A percentile compares a stretch with the other conserved stretches of the same genome.
Evolutionary conservation across 2,329 filamentous ascomycete species (phyloP).

Genomic region (Phialophora chinensis): DNA sequence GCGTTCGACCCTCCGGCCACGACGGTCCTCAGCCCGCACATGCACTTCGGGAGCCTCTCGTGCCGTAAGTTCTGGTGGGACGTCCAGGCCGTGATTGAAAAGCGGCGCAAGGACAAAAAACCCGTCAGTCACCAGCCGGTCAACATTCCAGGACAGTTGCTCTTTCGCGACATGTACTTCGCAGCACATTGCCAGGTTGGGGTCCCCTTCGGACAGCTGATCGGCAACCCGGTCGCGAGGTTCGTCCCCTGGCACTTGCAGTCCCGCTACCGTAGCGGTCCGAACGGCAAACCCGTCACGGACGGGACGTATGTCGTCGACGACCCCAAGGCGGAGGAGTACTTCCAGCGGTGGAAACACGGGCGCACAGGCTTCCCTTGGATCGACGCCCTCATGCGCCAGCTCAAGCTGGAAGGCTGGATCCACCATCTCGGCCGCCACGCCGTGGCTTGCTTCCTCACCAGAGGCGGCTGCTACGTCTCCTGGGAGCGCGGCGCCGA

Average conservation of each 20-base stretch:
- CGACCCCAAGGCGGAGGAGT: slow-evolving; percentile 64
- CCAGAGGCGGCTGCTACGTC: slow-evolving; percentile 76
- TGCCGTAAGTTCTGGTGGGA: slow-evolving; percentile 75
- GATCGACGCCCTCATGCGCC: slow-evolving; percentile 81
- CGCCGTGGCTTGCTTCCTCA: slow-evolving; percentile 81
- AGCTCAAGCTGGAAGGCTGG: slow-evolving; percentile 74
- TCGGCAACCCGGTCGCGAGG: slow-evolving; percentile 69
- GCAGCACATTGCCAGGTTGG: slow-evolving; percentile 74
- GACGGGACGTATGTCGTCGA: slow-evolving; percentile 70
- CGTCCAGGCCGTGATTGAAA: slow-evolving; percentile 66
- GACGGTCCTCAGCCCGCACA: slow-evolving; percentile 72
- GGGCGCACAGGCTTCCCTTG: slow-evolving; percentile 78
- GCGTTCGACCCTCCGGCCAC: slow-evolving; percentile 75
- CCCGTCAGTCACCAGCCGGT: slow-evolving; percentile 64
- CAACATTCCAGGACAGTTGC: slow-evolving; percentile 73
- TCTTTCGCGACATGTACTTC: slow-evolving; percentile 86
- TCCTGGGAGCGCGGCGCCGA: slow-evolving; percentile 80
- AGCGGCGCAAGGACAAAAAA: slow-evolving; percentile 63
- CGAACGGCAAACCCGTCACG: slow-evolving; percentile 51
- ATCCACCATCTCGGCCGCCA: slow-evolving; percentile 80
- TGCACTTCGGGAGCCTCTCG: slow-evolving; percentile 77
- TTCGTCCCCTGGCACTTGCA: slow-evolving; percentile 82
- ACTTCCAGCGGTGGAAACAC: slow-evolving; percentile 71
- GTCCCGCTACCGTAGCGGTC: slow-evolving; percentile 55
- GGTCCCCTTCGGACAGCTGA: slow-evolving; percentile 66